Conservation (phyloP, 129 eudicot genomes). For the Arctium minus region DNA sequence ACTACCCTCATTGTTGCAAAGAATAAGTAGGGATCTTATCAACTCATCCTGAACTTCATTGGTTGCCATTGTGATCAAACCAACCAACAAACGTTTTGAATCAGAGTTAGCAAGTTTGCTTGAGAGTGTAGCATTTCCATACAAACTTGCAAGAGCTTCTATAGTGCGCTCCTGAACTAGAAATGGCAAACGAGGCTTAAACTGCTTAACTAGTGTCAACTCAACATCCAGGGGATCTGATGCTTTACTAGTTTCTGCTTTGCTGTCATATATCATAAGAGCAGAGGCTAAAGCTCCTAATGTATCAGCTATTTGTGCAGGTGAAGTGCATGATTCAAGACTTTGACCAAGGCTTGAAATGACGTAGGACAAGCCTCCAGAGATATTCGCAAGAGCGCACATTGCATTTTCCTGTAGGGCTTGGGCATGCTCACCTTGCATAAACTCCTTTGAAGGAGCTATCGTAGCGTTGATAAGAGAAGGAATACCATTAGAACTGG, state of each 20-base stretch:
- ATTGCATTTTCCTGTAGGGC: conserved; percentile 99
- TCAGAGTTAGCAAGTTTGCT: conserved; percentile 79
- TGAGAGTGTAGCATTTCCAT: conserved; percentile 78
- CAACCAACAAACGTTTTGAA: conserved; percentile 91
- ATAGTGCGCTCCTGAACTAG: conserved; percentile 95
- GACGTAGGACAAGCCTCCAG: conserved; percentile 96
- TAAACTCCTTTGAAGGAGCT: conserved; percentile 98
- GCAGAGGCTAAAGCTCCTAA: conserved; percentile 99
- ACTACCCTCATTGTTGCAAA: conserved; percentile 82
- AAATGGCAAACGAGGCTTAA: conserved; percentile 70
- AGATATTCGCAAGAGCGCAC: conserved; percentile 99
- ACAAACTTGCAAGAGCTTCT: conserved; percentile 98
- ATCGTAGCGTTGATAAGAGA: conserved; percentile 94
- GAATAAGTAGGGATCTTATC: conserved; percentile 69
- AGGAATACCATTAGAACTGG: conserved; percentile 84
- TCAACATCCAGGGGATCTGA: conserved; percentile 84
- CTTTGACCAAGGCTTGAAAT: conserved; percentile 97
- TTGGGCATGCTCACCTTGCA: conserved; percentile 99
- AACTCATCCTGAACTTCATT: conserved; percentile 95
- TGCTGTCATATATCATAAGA: conserved; percentile 90
- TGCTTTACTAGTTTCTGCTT: conserved; percentile 80
- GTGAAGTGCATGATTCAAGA: conserved; percentile 91
- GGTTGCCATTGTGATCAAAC: conserved; percentile 96
- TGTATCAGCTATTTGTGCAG: conserved; percentile 94
- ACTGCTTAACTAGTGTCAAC: conserved; percentile 79